These are phyloP conservation scores for Sphaerobolus stellatus DNA, from an alignment of 1,284 basidiomycete genomes.

Conservation along the genomic window DNA sequence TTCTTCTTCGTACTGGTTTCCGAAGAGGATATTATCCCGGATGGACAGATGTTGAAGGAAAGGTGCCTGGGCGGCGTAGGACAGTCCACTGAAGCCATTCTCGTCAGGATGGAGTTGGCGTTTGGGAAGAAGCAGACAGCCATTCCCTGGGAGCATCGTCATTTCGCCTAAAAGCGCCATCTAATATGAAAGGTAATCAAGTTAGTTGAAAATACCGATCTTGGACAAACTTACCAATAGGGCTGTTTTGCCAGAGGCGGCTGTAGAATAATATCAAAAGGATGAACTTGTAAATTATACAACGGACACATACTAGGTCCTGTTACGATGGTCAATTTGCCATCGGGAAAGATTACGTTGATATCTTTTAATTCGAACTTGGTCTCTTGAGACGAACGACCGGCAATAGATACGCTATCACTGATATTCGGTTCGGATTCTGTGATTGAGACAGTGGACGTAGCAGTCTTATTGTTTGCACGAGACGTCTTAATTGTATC, in stretches of 20 bases:
- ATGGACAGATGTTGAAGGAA: constrained; percentile 54
- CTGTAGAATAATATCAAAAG: constrained; percentile 1
- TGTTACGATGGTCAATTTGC: constrained; percentile 61
- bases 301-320: constrained; percentile 32
- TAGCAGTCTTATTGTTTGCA: background rate
- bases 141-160: constrained; percentile 22
- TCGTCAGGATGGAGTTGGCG: constrained; percentile 38
- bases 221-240: constrained; percentile 8
- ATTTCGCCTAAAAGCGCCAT: constrained; percentile 35
- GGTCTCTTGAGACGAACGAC: constrained; percentile 32
- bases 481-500: constrained; percentile 21
- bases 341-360: constrained; percentile 66
- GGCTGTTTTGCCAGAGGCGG: constrained; percentile 11
- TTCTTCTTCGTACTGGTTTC: constrained; percentile 39
- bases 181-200: constrained; percentile 14
- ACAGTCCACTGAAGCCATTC: constrained; percentile 48
- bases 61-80: constrained; percentile 60
- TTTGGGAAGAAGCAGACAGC: constrained; percentile 48
- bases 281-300: background rate
- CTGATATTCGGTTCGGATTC: constrained; percentile 18
- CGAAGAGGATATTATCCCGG: constrained; percentile 50
- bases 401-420: constrained; percentile 10
- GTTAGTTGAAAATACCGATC: constrained; percentile 19
- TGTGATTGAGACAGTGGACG: constrained; percentile 8
- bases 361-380: constrained; percentile 68